phyloP scores from a whole-genome alignment of 2,329 filamentous ascomycete species.

The Xylaria polymorpha region DNA sequence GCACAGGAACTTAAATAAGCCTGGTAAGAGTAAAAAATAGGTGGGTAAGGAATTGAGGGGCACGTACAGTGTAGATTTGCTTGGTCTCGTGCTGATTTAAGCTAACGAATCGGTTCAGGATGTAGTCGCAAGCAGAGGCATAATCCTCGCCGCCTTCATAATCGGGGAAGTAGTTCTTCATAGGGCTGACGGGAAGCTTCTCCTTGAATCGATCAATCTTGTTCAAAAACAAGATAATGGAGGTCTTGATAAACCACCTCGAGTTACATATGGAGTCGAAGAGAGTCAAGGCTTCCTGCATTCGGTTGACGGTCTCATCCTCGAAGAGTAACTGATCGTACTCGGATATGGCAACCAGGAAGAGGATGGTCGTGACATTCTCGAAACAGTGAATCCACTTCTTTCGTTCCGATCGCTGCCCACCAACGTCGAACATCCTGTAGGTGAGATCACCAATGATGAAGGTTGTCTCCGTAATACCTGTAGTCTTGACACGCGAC shows the following conservation, averaged over 20 bases:
- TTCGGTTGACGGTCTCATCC: slow-evolving; percentile 95
- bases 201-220: slow-evolving; percentile 92
- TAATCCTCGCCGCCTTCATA: slow-evolving; percentile 98
- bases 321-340: slow-evolving; percentile 97
- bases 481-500: slow-evolving; percentile 96
- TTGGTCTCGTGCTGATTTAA: slow-evolving; percentile 99
- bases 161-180: slow-evolving; percentile 90
- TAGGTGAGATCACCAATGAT: slow-evolving; percentile 95
- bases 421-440: slow-evolving; percentile 97
- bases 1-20: neutral
- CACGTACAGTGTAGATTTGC: slow-evolving; percentile 83
- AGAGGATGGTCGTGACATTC: slow-evolving; percentile 96
- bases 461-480: slow-evolving; percentile 96
- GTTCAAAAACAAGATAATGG: slow-evolving; percentile 87
- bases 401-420: slow-evolving; percentile 95
- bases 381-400: slow-evolving; percentile 99
- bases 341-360: slow-evolving; percentile 95
- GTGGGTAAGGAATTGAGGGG: neutral
- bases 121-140: slow-evolving; percentile 95
- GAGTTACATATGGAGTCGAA: slow-evolving; percentile 92
- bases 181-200: slow-evolving; percentile 83
- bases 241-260: slow-evolving; percentile 90
- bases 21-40: neutral
- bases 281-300: slow-evolving; percentile 88
- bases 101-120: slow-evolving; percentile 97